Percentiles rank a stretch among this genome's conserved stretches.
These are phyloP conservation scores for Metarhizium humberi DNA, from an alignment of 2,329 filamentous ascomycete genomes.

Conservation along the genomic window DNA sequence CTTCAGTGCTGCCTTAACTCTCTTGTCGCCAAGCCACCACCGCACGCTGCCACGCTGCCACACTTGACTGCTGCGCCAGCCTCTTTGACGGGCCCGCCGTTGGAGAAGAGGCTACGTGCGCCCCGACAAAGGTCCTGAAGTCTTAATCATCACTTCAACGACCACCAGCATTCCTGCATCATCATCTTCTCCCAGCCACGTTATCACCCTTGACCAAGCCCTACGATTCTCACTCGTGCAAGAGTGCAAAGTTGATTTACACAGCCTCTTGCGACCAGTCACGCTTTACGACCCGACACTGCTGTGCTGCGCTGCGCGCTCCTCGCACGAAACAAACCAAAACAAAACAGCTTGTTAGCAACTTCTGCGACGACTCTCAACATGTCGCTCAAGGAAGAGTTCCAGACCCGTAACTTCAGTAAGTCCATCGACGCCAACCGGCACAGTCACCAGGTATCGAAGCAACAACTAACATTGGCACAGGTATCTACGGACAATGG, in stretches of 20 bases:
- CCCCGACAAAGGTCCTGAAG: background rate
- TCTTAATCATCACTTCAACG: constrained; percentile 16
- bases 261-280: background rate
- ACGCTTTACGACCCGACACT: background rate
- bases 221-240: constrained; percentile 4
- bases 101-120: constrained; percentile 22
- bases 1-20: background rate
- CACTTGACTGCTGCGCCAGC: constrained; percentile 6
- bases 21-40: constrained; percentile 4
- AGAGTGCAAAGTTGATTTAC: background rate
- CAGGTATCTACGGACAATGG: constrained; percentile 71
- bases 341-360: background rate
- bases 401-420: constrained; percentile 68
- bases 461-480: constrained; percentile 1
- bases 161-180: constrained; percentile 10
- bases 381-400: constrained; percentile 65
- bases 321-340: background rate
- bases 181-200: constrained; percentile 11
- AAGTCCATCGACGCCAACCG: constrained; percentile 24
- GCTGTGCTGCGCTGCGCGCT: constrained; percentile 1
- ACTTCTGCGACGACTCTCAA: constrained; percentile 24
- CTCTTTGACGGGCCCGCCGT: constrained; percentile 5
- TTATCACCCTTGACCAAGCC: constrained; percentile 9
- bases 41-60: background rate
- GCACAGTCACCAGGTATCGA: background rate